Evolutionary conservation across 1,284 basidiomycete genomes (phyloP).

Genomic region (Athelia psychrophila): DNA sequence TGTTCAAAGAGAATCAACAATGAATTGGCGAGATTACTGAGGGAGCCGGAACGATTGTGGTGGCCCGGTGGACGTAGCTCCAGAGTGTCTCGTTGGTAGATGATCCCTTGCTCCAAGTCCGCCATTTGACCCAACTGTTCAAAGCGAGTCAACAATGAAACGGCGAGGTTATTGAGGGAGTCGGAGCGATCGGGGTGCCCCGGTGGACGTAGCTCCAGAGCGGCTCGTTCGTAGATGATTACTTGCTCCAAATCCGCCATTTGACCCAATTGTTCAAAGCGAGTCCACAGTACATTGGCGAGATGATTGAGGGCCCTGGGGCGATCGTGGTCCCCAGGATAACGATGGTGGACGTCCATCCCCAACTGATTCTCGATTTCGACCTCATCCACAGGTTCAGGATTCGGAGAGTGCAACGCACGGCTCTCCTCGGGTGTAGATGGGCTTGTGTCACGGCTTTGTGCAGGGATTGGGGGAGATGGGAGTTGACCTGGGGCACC

Average conservation of each 20-base stretch:
- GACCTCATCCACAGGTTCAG: too few species aligned
- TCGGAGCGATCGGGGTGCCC: slow-evolving; percentile 9
- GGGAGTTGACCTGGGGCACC: too few species aligned
- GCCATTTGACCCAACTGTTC: slow-evolving; percentile 2
- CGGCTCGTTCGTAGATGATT: slow-evolving; percentile 9
- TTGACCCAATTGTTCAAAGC: slow-evolving; percentile 9
- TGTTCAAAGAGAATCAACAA: not conserved
- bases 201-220: slow-evolving; percentile 8
- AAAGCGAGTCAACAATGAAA: slow-evolving; percentile 9
- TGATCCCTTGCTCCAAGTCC: slow-evolving; percentile 14
- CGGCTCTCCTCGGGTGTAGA: too few species aligned
- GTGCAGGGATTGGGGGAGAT: too few species aligned
- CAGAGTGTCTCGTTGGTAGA: not conserved
- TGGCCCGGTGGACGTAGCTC: not conserved
- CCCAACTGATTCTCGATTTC: too few species aligned
- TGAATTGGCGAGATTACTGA: not conserved
- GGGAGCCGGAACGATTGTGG: not conserved
- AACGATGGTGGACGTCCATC: too few species aligned
- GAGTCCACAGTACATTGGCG: slow-evolving; percentile 6
- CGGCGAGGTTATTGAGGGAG: slow-evolving; percentile 11
- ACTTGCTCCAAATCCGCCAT: slow-evolving; percentile 13
- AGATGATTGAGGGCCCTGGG: slow-evolving; percentile 8
- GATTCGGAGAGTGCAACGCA: too few species aligned
- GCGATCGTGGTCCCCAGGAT: not conserved
- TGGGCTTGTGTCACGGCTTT: too few species aligned